A percentile compares a stretch with the other conserved stretches of the same genome.
phyloP scores from a whole-genome alignment of 257 asterid genomes.

The Przewalskia tangutica region DNA sequence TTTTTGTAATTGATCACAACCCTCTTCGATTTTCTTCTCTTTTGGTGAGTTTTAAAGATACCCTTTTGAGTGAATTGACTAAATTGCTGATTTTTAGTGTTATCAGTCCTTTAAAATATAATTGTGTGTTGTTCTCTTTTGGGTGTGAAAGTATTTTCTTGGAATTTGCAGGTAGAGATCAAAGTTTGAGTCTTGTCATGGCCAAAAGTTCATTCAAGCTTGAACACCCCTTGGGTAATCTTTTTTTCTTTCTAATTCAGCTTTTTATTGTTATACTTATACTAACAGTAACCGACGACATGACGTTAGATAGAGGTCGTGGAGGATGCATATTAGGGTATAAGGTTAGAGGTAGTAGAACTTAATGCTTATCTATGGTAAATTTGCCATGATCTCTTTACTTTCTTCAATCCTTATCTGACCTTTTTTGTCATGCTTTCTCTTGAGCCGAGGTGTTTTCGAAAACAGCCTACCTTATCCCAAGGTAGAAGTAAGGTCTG shows the following conservation, averaged over 20 bases:
- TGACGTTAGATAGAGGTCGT: too few species aligned
- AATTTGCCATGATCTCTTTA: too few species aligned
- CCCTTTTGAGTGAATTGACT: not conserved
- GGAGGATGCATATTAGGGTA: too few species aligned
- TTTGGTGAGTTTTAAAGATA: conserved; percentile 5
- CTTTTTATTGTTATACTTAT: too few species aligned
- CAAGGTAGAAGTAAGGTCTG: too few species aligned
- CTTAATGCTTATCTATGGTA: too few species aligned
- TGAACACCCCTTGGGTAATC: conserved; percentile 43
- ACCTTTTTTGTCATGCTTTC: too few species aligned
- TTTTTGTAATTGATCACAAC: not conserved
- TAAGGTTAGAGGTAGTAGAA: too few species aligned
- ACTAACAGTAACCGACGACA: too few species aligned
- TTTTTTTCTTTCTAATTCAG: not conserved
- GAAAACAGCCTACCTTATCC: too few species aligned
- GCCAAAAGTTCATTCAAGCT: conserved; percentile 45
- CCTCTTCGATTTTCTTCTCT: not conserved
- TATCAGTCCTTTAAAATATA: not conserved
- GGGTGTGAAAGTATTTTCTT: not conserved
- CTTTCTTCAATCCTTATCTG: too few species aligned
- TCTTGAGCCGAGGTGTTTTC: too few species aligned
- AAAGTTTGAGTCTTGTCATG: conserved; percentile 27
- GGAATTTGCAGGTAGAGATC: conserved; percentile 30
- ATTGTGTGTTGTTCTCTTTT: not conserved
- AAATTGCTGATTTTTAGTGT: not conserved